Evolutionary conservation across 148 eudicot genomes (phyloP), one percentile per base, ranked within the genome.

Genomic region (Rhododendron ferrugineum): DNA sequence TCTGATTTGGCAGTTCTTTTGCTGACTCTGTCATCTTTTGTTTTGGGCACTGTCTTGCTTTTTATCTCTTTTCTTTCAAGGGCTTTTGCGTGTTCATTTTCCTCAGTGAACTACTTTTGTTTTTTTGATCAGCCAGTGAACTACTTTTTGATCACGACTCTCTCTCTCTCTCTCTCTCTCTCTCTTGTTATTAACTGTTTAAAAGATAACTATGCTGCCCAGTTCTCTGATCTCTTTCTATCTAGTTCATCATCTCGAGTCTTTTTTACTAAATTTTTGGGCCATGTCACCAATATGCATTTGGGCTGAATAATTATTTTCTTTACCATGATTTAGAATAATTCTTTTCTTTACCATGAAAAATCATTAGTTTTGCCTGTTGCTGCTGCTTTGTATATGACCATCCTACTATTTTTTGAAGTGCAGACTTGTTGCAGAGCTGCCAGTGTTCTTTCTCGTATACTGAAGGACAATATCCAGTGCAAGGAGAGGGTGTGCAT

Each of bases 401-500:
- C 42, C 82, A 44, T 46, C 37, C 40, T 81, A 68, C 52, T 49
- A 56, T 80, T 66, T 81, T 75, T 86, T 80, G 82, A 81, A 72
- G 46, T 89, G 88, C 93, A 95, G 98, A 93, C 91, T 79, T 92
- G 96, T 88, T 89, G 94, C 85, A 90, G 98, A 80, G 96, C 96
- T 89, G 98, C 98, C 64, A 94, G 97, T 90, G 94, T 95, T 78
- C 93, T 94, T 70, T 90, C 98, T 83, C 92, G 94, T 89, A 82
- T 94, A 49, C 86, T 95, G 90, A 93, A 91, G 91, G 97, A 92
- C 87, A 97, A 97, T 85, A 81, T 54, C 79, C 94, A 88, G 30
- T 94, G 99, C 95, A 97, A 97, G 88, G 99, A 97, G 86, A 92
- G 58, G 95, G 99, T 97, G 91, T 84, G 86, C 44, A 7, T 40